Conservation (phyloP, 139 green algal species). For the Chlamydomonas sp. region DNA sequence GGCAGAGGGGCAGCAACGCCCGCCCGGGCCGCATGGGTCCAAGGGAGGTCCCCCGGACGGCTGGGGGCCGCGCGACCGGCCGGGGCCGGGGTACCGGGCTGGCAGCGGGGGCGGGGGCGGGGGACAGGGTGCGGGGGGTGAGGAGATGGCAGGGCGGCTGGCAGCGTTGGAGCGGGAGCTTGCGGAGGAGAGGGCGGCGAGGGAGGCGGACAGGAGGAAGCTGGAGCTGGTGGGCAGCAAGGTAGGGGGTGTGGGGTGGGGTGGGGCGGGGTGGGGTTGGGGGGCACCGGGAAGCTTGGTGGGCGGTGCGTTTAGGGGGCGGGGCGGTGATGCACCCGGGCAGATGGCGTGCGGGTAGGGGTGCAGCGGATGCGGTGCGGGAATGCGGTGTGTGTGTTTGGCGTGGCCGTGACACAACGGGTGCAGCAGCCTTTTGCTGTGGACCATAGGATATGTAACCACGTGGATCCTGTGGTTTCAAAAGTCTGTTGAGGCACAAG, state of each 20-base stretch:
- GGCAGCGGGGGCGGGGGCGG: neutral
- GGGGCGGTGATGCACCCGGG: neutral
- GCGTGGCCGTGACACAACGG: neutral
- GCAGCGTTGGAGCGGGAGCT: conserved; percentile 17
- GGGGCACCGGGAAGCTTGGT: neutral
- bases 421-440: neutral
- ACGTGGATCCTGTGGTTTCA: neutral
- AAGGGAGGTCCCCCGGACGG: too few species aligned
- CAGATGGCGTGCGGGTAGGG: neutral
- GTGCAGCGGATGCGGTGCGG: neutral
- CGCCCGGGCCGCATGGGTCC: too few species aligned
- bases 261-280: neutral
- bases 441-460: neutral
- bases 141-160: neutral
- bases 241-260: neutral
- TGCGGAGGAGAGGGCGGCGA: neutral
- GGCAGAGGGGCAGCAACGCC: neutral
- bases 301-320: neutral
- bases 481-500: too few species aligned
- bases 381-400: neutral
- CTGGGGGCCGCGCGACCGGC: too few species aligned
- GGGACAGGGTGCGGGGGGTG: neutral
- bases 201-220: conserved; percentile 30
- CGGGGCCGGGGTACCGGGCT: neutral
- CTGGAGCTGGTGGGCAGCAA: conserved; percentile 31